These are phyloP conservation scores for Pythium pyrilobum DNA, from an alignment of 352 stramenopile genomes.

Conservation along the genomic window DNA sequence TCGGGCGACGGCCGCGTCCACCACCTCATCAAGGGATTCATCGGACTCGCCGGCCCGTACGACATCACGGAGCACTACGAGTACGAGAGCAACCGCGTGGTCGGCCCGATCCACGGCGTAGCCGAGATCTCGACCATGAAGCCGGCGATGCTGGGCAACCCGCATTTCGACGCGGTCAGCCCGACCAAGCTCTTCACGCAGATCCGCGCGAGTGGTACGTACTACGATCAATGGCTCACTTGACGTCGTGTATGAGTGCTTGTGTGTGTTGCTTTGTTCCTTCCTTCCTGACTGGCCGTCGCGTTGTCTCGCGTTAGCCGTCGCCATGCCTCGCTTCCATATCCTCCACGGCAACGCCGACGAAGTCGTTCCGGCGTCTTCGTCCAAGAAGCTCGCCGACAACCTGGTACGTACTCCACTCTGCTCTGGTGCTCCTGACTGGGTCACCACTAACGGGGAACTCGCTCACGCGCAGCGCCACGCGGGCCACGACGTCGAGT, in stretches of 20 bases:
- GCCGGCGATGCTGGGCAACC: slow-evolving; percentile 56
- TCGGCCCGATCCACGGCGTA: slow-evolving; percentile 43
- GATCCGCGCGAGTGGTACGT: slow-evolving; percentile 18
- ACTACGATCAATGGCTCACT: too few relatives aligned
- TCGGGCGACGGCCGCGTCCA: not conserved
- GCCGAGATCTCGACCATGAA: slow-evolving; percentile 78
- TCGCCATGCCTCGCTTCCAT: slow-evolving; percentile 41
- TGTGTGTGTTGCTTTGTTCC: not conserved
- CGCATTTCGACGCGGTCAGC: slow-evolving; percentile 50
- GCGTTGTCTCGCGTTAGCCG: slow-evolving; percentile 31
- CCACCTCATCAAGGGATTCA: slow-evolving; percentile 43
- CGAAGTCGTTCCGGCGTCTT: slow-evolving; percentile 51
- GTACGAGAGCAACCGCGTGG: slow-evolving; percentile 54
- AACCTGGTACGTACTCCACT: slow-evolving; percentile 32
- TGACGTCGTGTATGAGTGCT: too few relatives aligned
- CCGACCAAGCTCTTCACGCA: slow-evolving; percentile 35
- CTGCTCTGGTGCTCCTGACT: too few relatives aligned
- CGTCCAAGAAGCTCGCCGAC: slow-evolving; percentile 45
- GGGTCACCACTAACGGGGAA: not conserved
- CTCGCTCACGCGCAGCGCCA: slow-evolving; percentile 22
- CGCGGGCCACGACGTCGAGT: slow-evolving; percentile 36
- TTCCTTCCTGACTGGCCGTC: slow-evolving; percentile 15
- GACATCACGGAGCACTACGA: slow-evolving; percentile 74
- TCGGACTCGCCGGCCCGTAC: slow-evolving; percentile 59
- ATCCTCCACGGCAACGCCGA: slow-evolving; percentile 58